These are phyloP conservation scores for Psilocybe subaeruginosa DNA, from an alignment of 768 basidiomycete species.

Conservation along the genomic window DNA sequence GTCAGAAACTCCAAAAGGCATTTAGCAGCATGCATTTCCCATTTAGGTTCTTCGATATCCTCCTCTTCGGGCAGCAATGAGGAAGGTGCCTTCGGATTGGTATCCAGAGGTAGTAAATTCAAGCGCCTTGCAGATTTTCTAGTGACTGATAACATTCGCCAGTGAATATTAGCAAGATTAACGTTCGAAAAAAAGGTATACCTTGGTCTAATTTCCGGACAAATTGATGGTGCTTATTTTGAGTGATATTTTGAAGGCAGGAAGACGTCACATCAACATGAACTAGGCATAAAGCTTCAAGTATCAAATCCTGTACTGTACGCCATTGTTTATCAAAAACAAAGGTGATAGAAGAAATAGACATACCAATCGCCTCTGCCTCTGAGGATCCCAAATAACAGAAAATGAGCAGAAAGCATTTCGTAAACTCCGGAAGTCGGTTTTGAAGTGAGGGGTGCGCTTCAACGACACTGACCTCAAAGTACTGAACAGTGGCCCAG, in stretches of 20 bases:
- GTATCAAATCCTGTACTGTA: slow-evolving; percentile 20
- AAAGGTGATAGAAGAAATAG: not conserved
- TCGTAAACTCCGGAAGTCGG: slow-evolving; percentile 25
- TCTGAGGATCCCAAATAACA: slow-evolving; percentile 22
- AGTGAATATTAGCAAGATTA: not conserved
- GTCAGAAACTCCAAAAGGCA: slow-evolving; percentile 15
- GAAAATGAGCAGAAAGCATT: slow-evolving; percentile 33
- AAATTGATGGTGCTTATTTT: slow-evolving; percentile 22
- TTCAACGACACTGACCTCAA: slow-evolving; percentile 21
- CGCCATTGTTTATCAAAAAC: not conserved
- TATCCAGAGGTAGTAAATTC: not conserved
- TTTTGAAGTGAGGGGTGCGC: slow-evolving; percentile 14
- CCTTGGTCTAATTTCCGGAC: slow-evolving; percentile 34
- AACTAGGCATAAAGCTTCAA: slow-evolving; percentile 21
- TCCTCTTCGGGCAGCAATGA: not conserved
- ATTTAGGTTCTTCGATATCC: not conserved
- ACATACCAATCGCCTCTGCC: slow-evolving; percentile 21
- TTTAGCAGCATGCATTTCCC: not conserved
- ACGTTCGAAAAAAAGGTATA: slow-evolving; percentile 15
- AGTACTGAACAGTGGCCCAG: slow-evolving; percentile 26
- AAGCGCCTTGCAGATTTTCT: not conserved
- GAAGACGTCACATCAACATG: slow-evolving; percentile 12
- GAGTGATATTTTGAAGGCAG: slow-evolving; percentile 9
- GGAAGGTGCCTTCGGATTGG: not conserved
- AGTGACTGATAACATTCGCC: not conserved